phyloP scores from a whole-genome alignment of 2,329 filamentous ascomycete genomes.

The Aspergillus floridensis region DNA sequence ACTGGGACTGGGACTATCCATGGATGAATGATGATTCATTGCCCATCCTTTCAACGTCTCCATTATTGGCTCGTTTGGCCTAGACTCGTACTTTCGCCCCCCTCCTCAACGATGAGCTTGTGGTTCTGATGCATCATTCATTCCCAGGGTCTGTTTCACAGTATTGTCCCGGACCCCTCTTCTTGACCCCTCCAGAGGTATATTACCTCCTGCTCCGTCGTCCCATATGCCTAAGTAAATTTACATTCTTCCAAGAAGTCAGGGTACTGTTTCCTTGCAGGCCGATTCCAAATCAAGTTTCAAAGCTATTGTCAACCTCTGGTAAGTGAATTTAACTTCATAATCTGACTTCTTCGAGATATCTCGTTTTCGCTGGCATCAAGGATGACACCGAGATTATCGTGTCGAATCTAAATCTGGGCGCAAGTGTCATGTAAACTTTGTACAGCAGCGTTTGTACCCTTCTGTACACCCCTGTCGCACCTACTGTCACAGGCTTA shows the following conservation, averaged over 20 bases:
- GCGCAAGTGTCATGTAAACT: constrained; percentile 1
- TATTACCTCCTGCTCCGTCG: not conserved
- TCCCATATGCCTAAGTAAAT: not conserved
- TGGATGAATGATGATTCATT: constrained; percentile 9
- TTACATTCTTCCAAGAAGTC: not conserved
- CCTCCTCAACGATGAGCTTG: not conserved
- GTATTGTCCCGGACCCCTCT: constrained; percentile 13
- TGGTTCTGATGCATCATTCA: constrained; percentile 10
- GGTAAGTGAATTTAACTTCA: not conserved
- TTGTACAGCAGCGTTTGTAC: not conserved
- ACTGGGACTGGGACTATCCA: not conserved
- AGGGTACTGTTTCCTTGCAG: not conserved
- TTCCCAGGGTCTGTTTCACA: constrained; percentile 13
- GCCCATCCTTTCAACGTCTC: not conserved
- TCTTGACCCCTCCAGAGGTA: not conserved
- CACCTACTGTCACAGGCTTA: too few species aligned
- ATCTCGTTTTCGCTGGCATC: not conserved
- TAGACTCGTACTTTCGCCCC: constrained; percentile 4
- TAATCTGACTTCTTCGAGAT: not conserved
- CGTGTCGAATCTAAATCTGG: not conserved
- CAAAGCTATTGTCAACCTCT: not conserved
- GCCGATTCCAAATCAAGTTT: not conserved
- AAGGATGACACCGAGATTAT: not conserved
- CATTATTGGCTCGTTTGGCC: constrained; percentile 11
- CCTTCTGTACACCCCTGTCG: not conserved